Base-by-base conservation (phyloP, 208 protist genomes). In the Vickermania ingenoplastis region DNA sequence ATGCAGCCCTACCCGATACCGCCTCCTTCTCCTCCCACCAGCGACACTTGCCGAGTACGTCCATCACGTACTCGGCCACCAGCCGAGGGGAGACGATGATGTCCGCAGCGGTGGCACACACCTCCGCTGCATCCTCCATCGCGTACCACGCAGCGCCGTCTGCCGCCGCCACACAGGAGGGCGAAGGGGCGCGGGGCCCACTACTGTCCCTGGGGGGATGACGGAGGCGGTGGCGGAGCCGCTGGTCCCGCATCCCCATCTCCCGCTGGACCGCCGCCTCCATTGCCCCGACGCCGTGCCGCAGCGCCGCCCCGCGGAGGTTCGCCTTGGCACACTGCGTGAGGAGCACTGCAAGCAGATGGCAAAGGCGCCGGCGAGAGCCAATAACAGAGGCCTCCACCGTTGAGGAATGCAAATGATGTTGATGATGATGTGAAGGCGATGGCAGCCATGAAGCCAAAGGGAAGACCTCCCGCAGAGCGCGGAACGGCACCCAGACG, bases 281-380 rank as follows among this genome's bases (percentile, higher is more conserved):
- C 36, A 45, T n/a, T n/a, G 36, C 11, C 17, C 36, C 11, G 11
- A 45, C 36, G 11, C 36, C 41, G 55, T 89, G 79, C 25, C 69
- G 70, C 51, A 89, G 62, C 0, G 79, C 76, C 11, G 77, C 70
- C 0, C 82, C 82, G 24, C 82, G 75, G 45, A 83, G 59, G 53
- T 89, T 79, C 41, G 83, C 57, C 14, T 61, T 65, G 31, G 61
- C 53, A 73, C 73, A 79, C 53, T 83, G 59, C 41, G 58, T 26
- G 27, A 86, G 23, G 2, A 80, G 50, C 29, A 58, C 56, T n/a
- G 75, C 62, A 2, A 89, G 22, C 4, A 85, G 60, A n/a, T 67
- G 53, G 13, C 26, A 55, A 24, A 76, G 60, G 53, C 71, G 56
- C 41, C 28, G 23, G 31, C 57, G 45, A 0, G 65, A 41, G 22